Evolutionary conservation across 441 rosid genomes (phyloP).

Genomic region (Eutrema salsugineum): DNA sequence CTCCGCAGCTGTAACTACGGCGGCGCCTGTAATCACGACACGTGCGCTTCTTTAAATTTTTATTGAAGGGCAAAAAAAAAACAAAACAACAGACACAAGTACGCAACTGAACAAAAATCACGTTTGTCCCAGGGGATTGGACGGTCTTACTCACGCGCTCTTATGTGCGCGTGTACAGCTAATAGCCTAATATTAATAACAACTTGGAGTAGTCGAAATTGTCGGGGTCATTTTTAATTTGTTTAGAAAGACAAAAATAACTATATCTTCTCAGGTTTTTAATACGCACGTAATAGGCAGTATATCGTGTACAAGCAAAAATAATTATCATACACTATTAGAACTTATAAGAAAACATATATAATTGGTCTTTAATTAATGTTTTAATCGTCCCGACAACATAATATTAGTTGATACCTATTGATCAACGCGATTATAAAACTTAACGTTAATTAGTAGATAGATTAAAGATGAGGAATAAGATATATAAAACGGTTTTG

Average conservation of each 20-base stretch:
- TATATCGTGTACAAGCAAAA: not conserved
- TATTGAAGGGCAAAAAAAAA: not conserved
- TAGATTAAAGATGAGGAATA: not conserved
- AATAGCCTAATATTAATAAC: not conserved
- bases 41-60: conserved; percentile 11
- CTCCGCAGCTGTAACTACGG: conserved; percentile 18
- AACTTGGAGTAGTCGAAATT: conserved; percentile 13
- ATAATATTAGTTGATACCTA: not conserved
- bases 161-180: not conserved
- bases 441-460: not conserved
- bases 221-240: not conserved
- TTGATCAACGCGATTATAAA: not conserved
- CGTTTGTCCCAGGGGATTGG: conserved; percentile 22
- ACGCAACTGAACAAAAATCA: conserved; percentile 24
- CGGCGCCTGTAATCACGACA: conserved; percentile 22
- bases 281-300: conserved; percentile 6
- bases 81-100: not conserved
- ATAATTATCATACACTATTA: not conserved
- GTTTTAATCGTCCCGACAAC: conserved; percentile 16
- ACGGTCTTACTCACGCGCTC: conserved; percentile 19
- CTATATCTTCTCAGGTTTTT: conserved; percentile 16
- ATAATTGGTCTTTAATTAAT: not conserved
- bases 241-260: not conserved
- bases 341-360: no score
- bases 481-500: not conserved